Conservation (phyloP, 2,329 filamentous ascomycete genomes). For the Leptographium radiaticola region DNA sequence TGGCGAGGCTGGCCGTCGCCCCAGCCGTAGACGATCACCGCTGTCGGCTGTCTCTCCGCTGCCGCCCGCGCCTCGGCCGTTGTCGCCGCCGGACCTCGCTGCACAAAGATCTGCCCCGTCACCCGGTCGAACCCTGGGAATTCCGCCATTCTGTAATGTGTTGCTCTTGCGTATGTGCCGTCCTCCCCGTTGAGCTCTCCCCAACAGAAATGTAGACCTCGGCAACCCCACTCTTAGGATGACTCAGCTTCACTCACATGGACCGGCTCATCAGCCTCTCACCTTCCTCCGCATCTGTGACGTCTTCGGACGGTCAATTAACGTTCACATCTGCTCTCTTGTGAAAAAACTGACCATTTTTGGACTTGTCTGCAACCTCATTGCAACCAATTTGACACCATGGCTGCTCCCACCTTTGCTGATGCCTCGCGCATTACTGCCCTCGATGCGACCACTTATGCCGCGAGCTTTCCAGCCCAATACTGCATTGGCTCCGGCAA, state of each 20-base stretch:
- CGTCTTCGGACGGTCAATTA: no score
- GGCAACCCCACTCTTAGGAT: no score
- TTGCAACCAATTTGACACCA: not conserved
- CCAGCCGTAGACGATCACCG: slow-evolving; percentile 1
- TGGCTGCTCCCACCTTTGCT: not conserved
- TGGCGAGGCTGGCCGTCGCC: not conserved
- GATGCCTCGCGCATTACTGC: not conserved
- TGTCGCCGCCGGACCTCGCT: not conserved
- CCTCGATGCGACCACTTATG: not conserved
- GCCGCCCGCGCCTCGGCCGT: not conserved
- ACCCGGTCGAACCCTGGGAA: slow-evolving; percentile 1
- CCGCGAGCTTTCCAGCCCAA: not conserved
- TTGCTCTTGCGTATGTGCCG: not conserved
- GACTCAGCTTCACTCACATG: no score
- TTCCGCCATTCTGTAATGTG: not conserved
- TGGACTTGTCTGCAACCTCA: no score
- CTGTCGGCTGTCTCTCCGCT: not conserved
- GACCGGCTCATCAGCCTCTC: no score
- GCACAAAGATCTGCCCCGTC: not conserved
- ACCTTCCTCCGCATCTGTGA: no score
- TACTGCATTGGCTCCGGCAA: slow-evolving; percentile 2
- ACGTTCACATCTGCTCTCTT: not conserved
- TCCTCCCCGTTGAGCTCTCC: not conserved
- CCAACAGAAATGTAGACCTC: no score
- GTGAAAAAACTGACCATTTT: not conserved